Conservation (phyloP, 345 rosid species). For the Populus euphratica region DNA sequence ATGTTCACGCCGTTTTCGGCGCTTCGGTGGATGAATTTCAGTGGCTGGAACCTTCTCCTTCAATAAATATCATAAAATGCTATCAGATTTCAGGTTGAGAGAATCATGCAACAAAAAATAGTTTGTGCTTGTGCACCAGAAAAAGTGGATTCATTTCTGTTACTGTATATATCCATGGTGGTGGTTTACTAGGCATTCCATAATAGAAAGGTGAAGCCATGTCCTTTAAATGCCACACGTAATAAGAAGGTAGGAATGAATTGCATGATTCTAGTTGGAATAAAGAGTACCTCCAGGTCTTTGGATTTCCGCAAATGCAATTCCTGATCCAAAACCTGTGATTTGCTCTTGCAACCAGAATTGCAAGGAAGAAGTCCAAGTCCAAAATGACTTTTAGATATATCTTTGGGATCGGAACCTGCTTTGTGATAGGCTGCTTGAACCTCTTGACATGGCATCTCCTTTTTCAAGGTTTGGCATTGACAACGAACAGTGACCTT, state of each 20-base stretch:
- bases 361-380: conserved; percentile 72
- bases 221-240: not conserved
- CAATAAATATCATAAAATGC: not conserved
- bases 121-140: not conserved
- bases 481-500: conserved; percentile 79
- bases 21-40: conserved; percentile 49
- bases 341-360: conserved; percentile 64
- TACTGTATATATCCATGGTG: not conserved
- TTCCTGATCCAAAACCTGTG: conserved; percentile 46
- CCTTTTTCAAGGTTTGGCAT: conserved; percentile 79
- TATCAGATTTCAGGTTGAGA: conserved; percentile 10
- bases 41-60: conserved; percentile 56
- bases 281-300: conserved; percentile 49
- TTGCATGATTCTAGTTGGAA: not conserved
- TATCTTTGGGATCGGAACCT: conserved; percentile 58
- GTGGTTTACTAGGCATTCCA: not conserved
- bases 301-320: conserved; percentile 63
- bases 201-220: not conserved
- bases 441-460: conserved; percentile 81
- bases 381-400: conserved; percentile 66
- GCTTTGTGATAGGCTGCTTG: conserved; percentile 57
- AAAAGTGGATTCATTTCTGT: not conserved
- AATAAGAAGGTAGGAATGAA: not conserved
- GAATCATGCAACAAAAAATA: not conserved
- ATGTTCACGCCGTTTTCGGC: conserved; percentile 60